phyloP scores from a whole-genome alignment of 441 rosid species.

The Corymbia citriodora region DNA sequence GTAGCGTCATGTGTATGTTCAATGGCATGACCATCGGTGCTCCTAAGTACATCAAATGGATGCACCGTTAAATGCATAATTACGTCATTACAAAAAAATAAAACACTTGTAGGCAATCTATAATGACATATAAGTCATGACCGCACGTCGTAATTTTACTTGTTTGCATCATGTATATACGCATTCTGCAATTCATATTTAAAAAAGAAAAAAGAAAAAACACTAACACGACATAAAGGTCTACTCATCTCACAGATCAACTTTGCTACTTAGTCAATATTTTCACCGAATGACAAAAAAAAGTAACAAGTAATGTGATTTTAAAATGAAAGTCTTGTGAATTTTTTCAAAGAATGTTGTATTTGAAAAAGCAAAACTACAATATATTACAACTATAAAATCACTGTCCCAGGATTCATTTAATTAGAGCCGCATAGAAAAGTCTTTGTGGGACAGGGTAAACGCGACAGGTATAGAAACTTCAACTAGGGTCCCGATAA shows the following conservation, averaged over 20 bases:
- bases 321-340: background rate
- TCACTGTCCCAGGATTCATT: background rate
- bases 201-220: background rate
- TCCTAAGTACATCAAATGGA: background rate
- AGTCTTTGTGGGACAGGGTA: background rate
- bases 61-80: background rate
- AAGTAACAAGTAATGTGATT: background rate
- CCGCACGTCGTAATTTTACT: background rate
- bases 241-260: background rate
- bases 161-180: background rate
- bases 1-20: background rate
- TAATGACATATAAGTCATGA: background rate
- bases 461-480: background rate
- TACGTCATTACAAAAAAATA: background rate
- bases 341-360: background rate
- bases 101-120: background rate
- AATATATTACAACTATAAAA: background rate
- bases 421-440: background rate
- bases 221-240: background rate
- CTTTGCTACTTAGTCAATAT: background rate
- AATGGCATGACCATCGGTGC: background rate
- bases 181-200: rapidly evolving
- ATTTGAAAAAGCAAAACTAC: rapidly evolving
- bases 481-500: background rate
- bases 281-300: background rate